phyloP scores from a whole-genome alignment of 1,284 basidiomycete species.

The Apiotrichum veenhuisii region DNA sequence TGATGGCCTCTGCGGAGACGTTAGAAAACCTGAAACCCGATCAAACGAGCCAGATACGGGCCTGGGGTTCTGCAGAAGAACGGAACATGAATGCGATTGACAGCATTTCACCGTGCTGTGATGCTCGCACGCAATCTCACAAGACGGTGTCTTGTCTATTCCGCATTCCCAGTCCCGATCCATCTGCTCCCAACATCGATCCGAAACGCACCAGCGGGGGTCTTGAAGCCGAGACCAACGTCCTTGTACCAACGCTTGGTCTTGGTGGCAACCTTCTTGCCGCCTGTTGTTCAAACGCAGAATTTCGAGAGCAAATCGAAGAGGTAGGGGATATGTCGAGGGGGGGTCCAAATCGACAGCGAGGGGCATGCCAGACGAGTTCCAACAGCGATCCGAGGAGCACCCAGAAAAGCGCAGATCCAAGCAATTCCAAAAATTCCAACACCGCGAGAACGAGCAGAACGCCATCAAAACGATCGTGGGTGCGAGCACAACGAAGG shows the following conservation, averaged over 20 bases:
- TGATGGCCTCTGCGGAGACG: slow-evolving; percentile 84
- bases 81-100: too few species aligned
- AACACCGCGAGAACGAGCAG: neutral
- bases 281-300: slow-evolving; percentile 53
- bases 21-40: slow-evolving; percentile 54
- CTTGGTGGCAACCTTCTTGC: slow-evolving; percentile 87
- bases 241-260: slow-evolving; percentile 99
- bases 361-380: neutral
- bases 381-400: neutral
- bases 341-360: neutral
- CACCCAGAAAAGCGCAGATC: neutral
- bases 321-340: neutral
- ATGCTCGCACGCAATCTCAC: neutral
- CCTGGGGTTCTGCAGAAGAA: neutral
- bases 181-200: neutral
- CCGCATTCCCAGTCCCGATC: neutral
- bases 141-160: neutral
- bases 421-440: slow-evolving; percentile 1
- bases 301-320: neutral
- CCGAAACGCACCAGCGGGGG: slow-evolving; percentile 57
- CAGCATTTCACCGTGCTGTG: too few species aligned
- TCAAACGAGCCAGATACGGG: too few species aligned
- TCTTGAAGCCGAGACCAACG: slow-evolving; percentile 96
- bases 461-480: neutral
- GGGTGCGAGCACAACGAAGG: neutral